Percentiles rank a stretch among this genome's conserved stretches.
Conservation (phyloP, 176 grass and related monocot genomes). For the Musa troglodytarum region DNA sequence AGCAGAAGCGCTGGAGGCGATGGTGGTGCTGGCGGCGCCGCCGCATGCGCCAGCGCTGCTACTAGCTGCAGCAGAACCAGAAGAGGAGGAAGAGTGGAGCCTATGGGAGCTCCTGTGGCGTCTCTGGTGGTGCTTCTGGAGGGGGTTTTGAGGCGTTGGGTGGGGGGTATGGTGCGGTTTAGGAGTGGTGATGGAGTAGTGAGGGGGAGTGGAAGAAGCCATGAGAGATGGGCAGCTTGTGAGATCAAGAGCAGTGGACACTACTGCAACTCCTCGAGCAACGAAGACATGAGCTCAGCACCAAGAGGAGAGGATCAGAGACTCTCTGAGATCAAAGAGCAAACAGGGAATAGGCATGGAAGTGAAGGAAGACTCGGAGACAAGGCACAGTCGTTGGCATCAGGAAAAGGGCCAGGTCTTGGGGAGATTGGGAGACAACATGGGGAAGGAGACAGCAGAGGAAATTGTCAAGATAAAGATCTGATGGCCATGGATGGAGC, state of each 20-base stretch:
- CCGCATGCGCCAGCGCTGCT: background rate
- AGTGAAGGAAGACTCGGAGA: background rate
- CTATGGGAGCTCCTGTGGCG: conserved; percentile 15
- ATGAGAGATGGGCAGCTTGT: conserved; percentile 15
- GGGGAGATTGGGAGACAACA: background rate
- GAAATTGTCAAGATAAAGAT: background rate
- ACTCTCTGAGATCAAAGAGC: background rate
- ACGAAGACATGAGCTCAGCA: background rate
- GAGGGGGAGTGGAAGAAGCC: conserved; percentile 57
- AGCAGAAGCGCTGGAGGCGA: conserved; percentile 13
- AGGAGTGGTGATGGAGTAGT: conserved; percentile 46
- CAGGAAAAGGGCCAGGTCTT: background rate
- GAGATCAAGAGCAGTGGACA: background rate
- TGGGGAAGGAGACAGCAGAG: background rate
- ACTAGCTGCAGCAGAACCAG: background rate
- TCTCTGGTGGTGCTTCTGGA: conserved; percentile 6
- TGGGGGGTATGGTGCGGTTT: conserved; percentile 26
- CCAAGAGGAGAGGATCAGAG: background rate
- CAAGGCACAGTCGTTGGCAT: background rate
- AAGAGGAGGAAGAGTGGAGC: background rate
- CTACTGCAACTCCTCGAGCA: background rate
- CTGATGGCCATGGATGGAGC: background rate
- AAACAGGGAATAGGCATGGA: background rate
- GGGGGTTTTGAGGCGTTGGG: conserved; percentile 12
- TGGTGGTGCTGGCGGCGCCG: background rate